Conservation (phyloP, 352 stramenopile species). For the Peronospora farinosa region DNA sequence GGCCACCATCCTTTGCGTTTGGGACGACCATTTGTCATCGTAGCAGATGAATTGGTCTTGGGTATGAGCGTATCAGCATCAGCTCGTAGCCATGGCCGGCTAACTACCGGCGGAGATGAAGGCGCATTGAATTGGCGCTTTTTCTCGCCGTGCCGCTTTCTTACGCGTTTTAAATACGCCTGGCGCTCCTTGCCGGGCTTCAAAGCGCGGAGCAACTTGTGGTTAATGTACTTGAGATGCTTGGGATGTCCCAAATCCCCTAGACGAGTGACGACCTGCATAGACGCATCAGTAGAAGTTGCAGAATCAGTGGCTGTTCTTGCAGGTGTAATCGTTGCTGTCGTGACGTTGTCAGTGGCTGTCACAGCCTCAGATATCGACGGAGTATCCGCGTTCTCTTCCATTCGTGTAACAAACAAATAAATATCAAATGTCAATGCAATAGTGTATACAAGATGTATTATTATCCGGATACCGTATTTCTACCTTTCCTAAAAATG, state of each 20-base stretch:
- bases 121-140: not conserved
- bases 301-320: not conserved
- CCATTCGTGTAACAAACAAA: slow-evolving; percentile 14
- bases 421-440: not conserved
- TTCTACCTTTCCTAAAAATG: no score
- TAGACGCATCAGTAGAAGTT: not conserved
- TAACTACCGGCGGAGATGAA: not conserved
- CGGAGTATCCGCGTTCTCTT: slow-evolving; percentile 3
- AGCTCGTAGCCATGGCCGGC: slow-evolving; percentile 1
- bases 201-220: slow-evolving; percentile 6
- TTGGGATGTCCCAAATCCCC: not conserved
- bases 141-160: slow-evolving; percentile 4
- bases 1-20: not conserved
- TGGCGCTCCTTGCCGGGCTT: slow-evolving; percentile 16
- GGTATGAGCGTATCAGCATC: not conserved
- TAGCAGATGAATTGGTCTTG: not conserved
- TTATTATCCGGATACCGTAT: no score
- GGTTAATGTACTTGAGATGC: slow-evolving; percentile 13
- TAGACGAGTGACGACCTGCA: not conserved
- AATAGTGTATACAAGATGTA: no score
- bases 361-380: not conserved
- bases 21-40: not conserved
- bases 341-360: not conserved
- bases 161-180: slow-evolving; percentile 12
- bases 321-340: not conserved